A percentile compares a stretch with the other conserved stretches of the same genome.
phyloP scores from a whole-genome alignment of 352 stramenopile genomes.

The Pythium oligandrum region DNA sequence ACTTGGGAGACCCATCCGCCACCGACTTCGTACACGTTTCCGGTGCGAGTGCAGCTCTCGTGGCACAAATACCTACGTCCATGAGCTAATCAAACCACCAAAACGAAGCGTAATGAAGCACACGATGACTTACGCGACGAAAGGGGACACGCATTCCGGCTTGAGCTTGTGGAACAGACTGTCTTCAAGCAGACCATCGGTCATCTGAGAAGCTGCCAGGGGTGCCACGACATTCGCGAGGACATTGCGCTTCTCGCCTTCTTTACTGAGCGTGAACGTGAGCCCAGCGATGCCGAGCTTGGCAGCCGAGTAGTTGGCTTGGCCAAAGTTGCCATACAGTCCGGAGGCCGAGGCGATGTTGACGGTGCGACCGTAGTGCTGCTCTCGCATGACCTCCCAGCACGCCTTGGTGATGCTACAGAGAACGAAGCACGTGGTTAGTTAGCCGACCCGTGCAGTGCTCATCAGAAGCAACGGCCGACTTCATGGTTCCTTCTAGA shows the following conservation, averaged over 20 bases:
- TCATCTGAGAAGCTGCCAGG: conserved; percentile 83
- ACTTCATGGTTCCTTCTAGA: conserved; percentile 80
- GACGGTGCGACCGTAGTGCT: conserved; percentile 83
- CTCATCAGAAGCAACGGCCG: not conserved
- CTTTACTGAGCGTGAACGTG: conserved; percentile 86
- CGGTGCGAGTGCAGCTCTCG: conserved; percentile 63
- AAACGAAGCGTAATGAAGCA: too few relatives aligned
- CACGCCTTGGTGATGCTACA: conserved; percentile 72
- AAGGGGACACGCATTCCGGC: conserved; percentile 72
- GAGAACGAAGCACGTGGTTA: too few relatives aligned
- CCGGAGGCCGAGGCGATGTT: conserved; percentile 79
- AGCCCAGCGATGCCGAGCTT: conserved; percentile 93
- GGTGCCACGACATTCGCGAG: conserved; percentile 79
- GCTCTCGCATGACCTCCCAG: conserved; percentile 74
- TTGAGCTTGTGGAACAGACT: conserved; percentile 61
- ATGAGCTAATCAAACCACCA: not conserved
- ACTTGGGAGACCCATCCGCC: conserved; percentile 74
- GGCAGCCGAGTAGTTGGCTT: conserved; percentile 84
- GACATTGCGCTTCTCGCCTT: conserved; percentile 74
- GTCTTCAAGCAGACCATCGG: conserved; percentile 63
- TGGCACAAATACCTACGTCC: conserved; percentile 67
- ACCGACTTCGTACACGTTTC: conserved; percentile 80
- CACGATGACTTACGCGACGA: conserved; percentile 68
- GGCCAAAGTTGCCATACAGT: conserved; percentile 87
- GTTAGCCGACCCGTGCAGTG: not conserved